Conservation (phyloP, 441 rosid species). For the Adansonia rubrostipa region DNA sequence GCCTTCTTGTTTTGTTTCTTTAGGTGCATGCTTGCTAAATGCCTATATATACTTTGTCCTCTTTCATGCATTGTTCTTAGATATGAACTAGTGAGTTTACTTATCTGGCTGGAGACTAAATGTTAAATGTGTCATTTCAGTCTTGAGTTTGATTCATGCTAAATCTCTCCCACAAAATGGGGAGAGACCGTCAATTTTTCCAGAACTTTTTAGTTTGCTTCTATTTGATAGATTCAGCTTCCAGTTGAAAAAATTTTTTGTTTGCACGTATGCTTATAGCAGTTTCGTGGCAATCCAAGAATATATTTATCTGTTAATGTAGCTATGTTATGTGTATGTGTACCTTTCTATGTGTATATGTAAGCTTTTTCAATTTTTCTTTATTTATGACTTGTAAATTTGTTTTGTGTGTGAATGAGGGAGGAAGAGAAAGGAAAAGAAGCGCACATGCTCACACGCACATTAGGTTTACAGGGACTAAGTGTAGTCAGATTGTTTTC, state of each 20-base stretch:
- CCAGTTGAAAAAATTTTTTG: not conserved
- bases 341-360: not conserved
- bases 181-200: not conserved
- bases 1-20: not conserved
- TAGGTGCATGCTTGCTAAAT: not conserved
- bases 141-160: constrained; percentile 14
- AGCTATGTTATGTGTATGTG: not conserved
- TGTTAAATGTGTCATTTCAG: not conserved
- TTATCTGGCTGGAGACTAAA: constrained; percentile 1
- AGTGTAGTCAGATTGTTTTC: constrained; percentile 17
- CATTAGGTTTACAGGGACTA: not conserved
- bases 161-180: not conserved
- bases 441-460: not conserved
- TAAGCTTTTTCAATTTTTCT: not conserved
- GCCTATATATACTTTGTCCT: not conserved
- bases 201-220: not conserved
- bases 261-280: not conserved
- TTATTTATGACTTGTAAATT: constrained; percentile 25
- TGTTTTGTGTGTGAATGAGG: not conserved
- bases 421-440: not conserved
- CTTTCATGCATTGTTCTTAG: not conserved
- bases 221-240: not conserved
- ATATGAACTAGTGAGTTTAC: not conserved
- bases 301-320: not conserved
- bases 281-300: constrained; percentile 19